These are phyloP conservation scores for Penicillium sp. DNA, from an alignment of 2,329 filamentous ascomycete genomes.

Conservation along the genomic window DNA sequence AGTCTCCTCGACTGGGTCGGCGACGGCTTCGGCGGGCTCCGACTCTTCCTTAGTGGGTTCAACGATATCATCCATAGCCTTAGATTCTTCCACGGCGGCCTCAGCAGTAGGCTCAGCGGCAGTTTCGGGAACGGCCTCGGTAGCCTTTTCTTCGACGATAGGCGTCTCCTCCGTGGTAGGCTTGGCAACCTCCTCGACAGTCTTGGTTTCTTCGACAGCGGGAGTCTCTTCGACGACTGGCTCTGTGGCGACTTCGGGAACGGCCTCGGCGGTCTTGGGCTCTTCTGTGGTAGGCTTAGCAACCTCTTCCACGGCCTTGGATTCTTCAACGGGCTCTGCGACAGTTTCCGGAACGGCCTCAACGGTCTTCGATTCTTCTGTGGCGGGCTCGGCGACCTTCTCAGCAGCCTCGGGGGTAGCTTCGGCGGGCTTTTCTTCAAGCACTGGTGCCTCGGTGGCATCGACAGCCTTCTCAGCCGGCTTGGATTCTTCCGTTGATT, in stretches of 20 bases:
- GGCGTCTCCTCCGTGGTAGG: neutral
- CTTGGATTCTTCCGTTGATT: conserved; percentile 17
- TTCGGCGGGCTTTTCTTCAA: conserved; percentile 11
- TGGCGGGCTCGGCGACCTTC: conserved; percentile 8
- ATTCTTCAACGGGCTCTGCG: conserved; percentile 9
- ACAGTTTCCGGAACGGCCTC: conserved; percentile 2
- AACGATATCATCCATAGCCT: neutral
- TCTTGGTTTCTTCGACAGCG: neutral
- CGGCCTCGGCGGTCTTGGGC: neutral
- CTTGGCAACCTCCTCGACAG: neutral
- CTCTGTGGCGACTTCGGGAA: conserved; percentile 5
- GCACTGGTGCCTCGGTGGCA: neutral
- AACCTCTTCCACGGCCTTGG: neutral
- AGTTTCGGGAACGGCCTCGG: conserved; percentile 4
- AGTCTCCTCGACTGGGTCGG: conserved; percentile 8
- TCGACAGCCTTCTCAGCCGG: neutral
- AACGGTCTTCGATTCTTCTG: conserved; percentile 3
- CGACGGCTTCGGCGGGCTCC: neutral
- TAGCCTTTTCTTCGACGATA: conserved; percentile 1
- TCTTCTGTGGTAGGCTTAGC: conserved; percentile 1
- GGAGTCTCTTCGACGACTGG: conserved; percentile 7
- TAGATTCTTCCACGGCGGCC: conserved; percentile 7
- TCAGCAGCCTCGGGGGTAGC: conserved; percentile 3
- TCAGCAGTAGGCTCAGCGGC: conserved; percentile 2
- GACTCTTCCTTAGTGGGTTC: conserved; percentile 2